These are phyloP conservation scores for Calocera cornea DNA, from an alignment of 768 basidiomycete species.

Conservation along the genomic window DNA sequence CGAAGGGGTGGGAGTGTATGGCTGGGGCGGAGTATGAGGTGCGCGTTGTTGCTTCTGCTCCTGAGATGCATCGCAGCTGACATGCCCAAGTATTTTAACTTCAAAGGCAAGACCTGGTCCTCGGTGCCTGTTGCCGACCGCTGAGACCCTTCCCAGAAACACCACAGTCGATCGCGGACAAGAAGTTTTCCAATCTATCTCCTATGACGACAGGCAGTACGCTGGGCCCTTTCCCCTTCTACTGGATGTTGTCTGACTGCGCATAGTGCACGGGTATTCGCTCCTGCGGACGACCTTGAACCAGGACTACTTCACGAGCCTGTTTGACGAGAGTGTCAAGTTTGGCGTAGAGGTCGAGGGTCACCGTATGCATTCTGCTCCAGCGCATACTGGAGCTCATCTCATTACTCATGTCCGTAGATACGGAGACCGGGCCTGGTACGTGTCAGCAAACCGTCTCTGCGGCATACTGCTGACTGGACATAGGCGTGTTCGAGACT, in stretches of 20 bases:
- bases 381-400: background rate
- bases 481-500: constrained; percentile 51
- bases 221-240: constrained; percentile 21
- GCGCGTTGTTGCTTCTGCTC: constrained; percentile 15
- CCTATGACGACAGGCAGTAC: constrained; percentile 86
- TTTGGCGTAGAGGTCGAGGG: constrained; percentile 78
- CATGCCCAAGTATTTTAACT: constrained; percentile 62
- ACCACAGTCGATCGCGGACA: constrained; percentile 55
- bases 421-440: constrained; percentile 87
- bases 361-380: constrained; percentile 46
- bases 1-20: constrained; percentile 45
- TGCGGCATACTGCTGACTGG: background rate
- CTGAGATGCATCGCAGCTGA: background rate
- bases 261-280: constrained; percentile 93
- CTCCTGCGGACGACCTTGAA: constrained; percentile 83
- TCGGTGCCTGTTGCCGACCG: background rate
- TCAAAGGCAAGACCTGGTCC: constrained; percentile 47
- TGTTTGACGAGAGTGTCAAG: constrained; percentile 58
- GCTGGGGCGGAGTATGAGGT: constrained; percentile 95
- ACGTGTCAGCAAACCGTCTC: background rate
- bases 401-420: constrained; percentile 25
- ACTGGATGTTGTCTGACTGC: background rate
- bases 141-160: constrained; percentile 50
- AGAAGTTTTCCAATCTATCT: constrained; percentile 58
- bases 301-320: constrained; percentile 72